A percentile compares a stretch with the other conserved stretches of the same genome.
These are phyloP conservation scores for Ophiognomonia clavigignenti-juglandacearum DNA, from an alignment of 2,329 filamentous ascomycete genomes.

Conservation along the genomic window DNA sequence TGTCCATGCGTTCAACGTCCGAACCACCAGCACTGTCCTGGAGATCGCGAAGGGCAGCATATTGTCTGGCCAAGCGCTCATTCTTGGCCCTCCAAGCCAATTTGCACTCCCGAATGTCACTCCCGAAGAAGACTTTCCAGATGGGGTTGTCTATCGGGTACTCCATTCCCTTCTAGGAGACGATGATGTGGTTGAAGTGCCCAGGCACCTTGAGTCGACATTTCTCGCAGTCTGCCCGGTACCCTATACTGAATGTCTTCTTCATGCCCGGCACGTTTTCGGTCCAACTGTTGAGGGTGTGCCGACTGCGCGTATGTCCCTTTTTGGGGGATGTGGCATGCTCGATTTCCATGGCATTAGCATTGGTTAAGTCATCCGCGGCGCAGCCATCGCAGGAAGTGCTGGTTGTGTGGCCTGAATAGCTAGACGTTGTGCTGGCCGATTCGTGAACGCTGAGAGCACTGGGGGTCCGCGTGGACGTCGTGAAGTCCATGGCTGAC, in stretches of 20 bases:
- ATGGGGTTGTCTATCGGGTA: slow-evolving; percentile 9
- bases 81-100: slow-evolving; percentile 12
- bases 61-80: background rate
- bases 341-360: slow-evolving; percentile 30
- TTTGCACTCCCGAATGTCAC: slow-evolving; percentile 10
- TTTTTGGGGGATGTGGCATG: slow-evolving; percentile 44
- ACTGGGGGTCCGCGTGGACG: slow-evolving; percentile 12
- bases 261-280: slow-evolving; percentile 57
- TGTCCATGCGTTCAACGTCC: background rate
- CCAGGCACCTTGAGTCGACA: slow-evolving; percentile 70
- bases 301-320: slow-evolving; percentile 54
- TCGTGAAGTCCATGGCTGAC: slow-evolving; percentile 27
- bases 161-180: slow-evolving; percentile 41
- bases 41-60: background rate
- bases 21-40: background rate
- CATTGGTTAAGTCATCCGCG: too few species aligned
- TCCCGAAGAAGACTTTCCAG: slow-evolving; percentile 7
- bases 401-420: slow-evolving; percentile 11
- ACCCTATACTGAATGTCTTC: slow-evolving; percentile 72
- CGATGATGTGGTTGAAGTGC: slow-evolving; percentile 76
- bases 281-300: slow-evolving; percentile 58
- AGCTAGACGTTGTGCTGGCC: background rate
- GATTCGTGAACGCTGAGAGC: slow-evolving; percentile 22
- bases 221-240: slow-evolving; percentile 72
- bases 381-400: background rate